phyloP scores from a whole-genome alignment of 805 yeast genomes.

The Cyberlindnera veronae region DNA sequence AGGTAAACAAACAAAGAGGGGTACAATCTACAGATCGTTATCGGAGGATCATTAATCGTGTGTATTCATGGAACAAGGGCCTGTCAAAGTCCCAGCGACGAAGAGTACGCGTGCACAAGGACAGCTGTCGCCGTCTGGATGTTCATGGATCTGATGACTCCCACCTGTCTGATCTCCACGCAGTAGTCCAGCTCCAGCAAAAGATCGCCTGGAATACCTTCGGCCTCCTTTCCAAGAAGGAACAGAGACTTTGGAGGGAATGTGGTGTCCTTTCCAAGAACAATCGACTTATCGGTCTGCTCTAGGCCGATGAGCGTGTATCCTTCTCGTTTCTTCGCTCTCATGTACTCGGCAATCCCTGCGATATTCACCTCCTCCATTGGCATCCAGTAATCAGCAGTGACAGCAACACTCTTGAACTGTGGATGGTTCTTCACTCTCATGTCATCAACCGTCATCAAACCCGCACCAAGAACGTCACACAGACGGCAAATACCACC shows the following conservation, averaged over 20 bases:
- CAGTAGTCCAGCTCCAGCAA: constrained; percentile 81
- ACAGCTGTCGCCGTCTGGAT: constrained; percentile 97
- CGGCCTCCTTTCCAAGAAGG: constrained; percentile 80
- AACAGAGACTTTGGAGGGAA: constrained; percentile 82
- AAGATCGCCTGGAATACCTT: constrained; percentile 86
- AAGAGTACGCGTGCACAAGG: constrained; percentile 83
- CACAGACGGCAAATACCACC: constrained; percentile 93
- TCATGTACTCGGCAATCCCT: constrained; percentile 54
- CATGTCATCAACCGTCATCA: constrained; percentile 72
- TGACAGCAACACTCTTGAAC: constrained; percentile 85
- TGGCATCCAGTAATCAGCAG: constrained; percentile 97
- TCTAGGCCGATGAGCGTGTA: constrained; percentile 87
- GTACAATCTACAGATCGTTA: no score
- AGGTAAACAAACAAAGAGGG: no score
- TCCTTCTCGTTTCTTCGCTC: constrained; percentile 64
- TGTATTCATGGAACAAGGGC: background rate
- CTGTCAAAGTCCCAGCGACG: constrained; percentile 3
- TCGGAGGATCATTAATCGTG: background rate
- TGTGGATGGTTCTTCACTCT: constrained; percentile 60
- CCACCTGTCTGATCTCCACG: constrained; percentile 87
- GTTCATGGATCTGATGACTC: constrained; percentile 92
- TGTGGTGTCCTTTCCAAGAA: constrained; percentile 54
- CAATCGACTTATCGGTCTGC: constrained; percentile 87
- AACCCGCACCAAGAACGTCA: constrained; percentile 88
- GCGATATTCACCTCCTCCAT: constrained; percentile 68